These are phyloP conservation scores for Nematodospora valgi DNA, from an alignment of 805 yeast species.

Conservation along the genomic window DNA sequence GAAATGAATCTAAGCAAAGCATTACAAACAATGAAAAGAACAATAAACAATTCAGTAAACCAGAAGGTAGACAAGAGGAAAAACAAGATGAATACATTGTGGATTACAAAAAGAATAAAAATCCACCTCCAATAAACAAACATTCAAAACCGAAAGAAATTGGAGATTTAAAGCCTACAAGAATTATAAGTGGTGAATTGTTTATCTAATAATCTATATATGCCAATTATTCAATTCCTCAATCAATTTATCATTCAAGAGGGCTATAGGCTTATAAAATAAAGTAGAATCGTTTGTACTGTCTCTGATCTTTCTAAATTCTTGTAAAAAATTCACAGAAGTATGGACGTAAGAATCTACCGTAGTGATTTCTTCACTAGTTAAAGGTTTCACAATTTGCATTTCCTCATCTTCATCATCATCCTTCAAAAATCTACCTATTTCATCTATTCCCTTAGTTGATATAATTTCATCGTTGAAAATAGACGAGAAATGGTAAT, in stretches of 20 bases:
- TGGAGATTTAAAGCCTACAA: conserved; percentile 20
- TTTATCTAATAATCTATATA: conserved; percentile 11
- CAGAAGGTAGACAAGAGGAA: background rate
- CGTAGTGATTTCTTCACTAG: conserved; percentile 6
- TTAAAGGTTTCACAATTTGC: conserved; percentile 9
- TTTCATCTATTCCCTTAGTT: conserved; percentile 2
- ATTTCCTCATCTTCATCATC: conserved; percentile 17
- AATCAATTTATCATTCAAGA: conserved; percentile 10
- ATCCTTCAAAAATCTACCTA: conserved; percentile 4
- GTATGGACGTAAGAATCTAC: background rate
- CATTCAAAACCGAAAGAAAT: conserved; percentile 18
- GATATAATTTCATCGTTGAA: conserved; percentile 14
- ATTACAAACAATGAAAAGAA: background rate
- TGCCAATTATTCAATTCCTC: conserved; percentile 9
- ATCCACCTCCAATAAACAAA: conserved; percentile 22
- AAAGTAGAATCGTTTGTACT: conserved; percentile 1
- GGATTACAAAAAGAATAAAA: conserved; percentile 1
- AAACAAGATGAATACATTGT: background rate
- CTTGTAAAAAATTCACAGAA: conserved; percentile 1
- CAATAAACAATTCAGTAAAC: background rate
- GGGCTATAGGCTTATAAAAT: conserved; percentile 6
- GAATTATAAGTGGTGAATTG: conserved; percentile 27
- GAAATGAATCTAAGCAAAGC: background rate
- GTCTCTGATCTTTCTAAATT: conserved; percentile 1
- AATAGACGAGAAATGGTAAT: conserved; percentile 21